A percentile compares a stretch with the other conserved stretches of the same genome.
Conservation (phyloP, 1,284 basidiomycete species). For the Uromyces viciae-fabae region DNA sequence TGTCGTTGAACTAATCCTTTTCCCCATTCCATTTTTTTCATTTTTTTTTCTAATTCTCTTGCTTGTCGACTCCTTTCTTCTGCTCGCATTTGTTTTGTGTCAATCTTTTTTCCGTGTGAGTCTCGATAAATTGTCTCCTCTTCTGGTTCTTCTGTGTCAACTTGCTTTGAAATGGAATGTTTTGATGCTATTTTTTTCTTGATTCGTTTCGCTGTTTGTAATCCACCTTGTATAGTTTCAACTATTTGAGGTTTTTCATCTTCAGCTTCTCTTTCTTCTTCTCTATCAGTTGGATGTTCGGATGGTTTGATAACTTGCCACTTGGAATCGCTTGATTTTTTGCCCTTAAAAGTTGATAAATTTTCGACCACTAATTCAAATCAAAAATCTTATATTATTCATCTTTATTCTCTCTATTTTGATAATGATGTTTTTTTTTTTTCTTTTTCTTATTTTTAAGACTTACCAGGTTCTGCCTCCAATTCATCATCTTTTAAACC, state of each 20-base stretch:
- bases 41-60: constrained; percentile 75
- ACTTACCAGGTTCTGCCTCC: constrained; percentile 10
- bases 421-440: not conserved
- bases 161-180: constrained; percentile 55
- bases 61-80: constrained; percentile 74
- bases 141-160: constrained; percentile 61
- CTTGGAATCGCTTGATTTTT: constrained; percentile 32
- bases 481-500: constrained; percentile 43
- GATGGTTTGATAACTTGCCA: constrained; percentile 40
- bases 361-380: constrained; percentile 34
- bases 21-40: constrained; percentile 90
- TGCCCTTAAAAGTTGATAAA: constrained; percentile 36
- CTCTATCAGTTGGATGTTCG: not conserved
- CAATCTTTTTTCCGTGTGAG: constrained; percentile 77
- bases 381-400: not conserved
- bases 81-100: constrained; percentile 74
- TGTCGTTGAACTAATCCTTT: constrained; percentile 85
- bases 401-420: not conserved
- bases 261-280: constrained; percentile 55
- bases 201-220: constrained; percentile 61
- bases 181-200: constrained; percentile 54
- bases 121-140: constrained; percentile 95
- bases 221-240: constrained; percentile 63
- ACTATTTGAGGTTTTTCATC: constrained; percentile 59
- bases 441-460: not conserved